Evolutionary conservation across 768 basidiomycete genomes (phyloP).

Genomic region (Pisolithus tinctorius): DNA sequence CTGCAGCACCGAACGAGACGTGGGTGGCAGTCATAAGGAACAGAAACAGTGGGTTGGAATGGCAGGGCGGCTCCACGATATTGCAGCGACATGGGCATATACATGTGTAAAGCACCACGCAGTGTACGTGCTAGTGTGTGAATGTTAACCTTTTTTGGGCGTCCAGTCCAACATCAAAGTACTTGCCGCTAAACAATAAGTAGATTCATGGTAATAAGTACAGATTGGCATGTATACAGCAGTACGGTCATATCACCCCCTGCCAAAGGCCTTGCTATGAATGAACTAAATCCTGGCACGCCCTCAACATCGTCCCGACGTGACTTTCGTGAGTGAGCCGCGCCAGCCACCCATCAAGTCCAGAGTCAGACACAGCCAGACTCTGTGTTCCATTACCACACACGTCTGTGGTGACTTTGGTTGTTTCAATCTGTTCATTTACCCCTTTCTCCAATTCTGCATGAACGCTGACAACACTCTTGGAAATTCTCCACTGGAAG

Average conservation of each 20-base stretch:
- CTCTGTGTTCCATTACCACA: conserved; percentile 2
- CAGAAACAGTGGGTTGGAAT: neutral
- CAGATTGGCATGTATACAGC: too few species aligned
- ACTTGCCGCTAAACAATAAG: too few species aligned
- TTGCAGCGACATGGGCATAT: neutral
- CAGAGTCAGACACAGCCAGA: too few species aligned
- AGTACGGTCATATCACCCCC: too few species aligned
- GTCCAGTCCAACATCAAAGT: too few species aligned
- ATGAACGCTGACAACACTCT: conserved; percentile 10
- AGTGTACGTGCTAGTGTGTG: too few species aligned
- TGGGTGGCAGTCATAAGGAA: neutral
- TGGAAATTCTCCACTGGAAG: conserved; percentile 12
- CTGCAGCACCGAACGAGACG: conserved; percentile 1
- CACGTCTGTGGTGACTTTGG: conserved; percentile 7
- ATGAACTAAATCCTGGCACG: conserved; percentile 6
- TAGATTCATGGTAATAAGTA: too few species aligned
- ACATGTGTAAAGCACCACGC: too few species aligned
- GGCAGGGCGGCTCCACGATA: neutral
- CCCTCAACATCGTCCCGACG: conserved; percentile 16
- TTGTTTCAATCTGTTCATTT: conserved; percentile 16
- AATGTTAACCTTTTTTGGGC: too few species aligned
- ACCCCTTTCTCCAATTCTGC: conserved; percentile 14
- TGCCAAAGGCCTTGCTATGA: too few species aligned
- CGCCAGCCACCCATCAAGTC: conserved; percentile 15
- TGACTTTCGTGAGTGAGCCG: conserved; percentile 20